A percentile compares a stretch with the other conserved stretches of the same genome.
Evolutionary conservation across 2,329 filamentous ascomycete species (phyloP).

Genomic region (Grosmannia serpens): DNA sequence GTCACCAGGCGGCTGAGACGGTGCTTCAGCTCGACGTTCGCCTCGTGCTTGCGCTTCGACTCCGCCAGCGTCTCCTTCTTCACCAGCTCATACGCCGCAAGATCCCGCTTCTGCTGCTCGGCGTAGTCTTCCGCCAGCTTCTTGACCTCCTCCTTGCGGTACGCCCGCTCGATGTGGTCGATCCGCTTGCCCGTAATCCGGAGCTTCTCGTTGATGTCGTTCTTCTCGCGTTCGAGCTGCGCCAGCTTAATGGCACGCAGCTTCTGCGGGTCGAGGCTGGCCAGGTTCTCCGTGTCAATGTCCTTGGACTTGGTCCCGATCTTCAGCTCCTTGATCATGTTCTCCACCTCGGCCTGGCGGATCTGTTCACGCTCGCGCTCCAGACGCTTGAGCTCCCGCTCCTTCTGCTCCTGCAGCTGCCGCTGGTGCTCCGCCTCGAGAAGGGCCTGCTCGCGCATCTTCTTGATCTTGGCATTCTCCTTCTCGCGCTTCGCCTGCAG

Average conservation of each 20-base stretch:
- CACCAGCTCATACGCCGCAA: slow-evolving; percentile 66
- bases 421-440: slow-evolving; percentile 84
- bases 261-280: slow-evolving; percentile 77
- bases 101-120: slow-evolving; percentile 65
- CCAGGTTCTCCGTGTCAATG: slow-evolving; percentile 70
- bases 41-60: slow-evolving; percentile 78
- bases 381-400: slow-evolving; percentile 76
- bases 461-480: slow-evolving; percentile 82
- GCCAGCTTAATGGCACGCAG: slow-evolving; percentile 91
- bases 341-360: slow-evolving; percentile 86
- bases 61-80: slow-evolving; percentile 71
- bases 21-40: slow-evolving; percentile 87
- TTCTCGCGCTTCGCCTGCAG: slow-evolving; percentile 80
- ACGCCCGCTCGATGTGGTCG: slow-evolving; percentile 93
- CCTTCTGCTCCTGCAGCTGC: slow-evolving; percentile 82
- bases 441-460: slow-evolving; percentile 73
- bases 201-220: slow-evolving; percentile 82
- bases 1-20: slow-evolving; percentile 75
- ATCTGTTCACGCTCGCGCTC: slow-evolving; percentile 83
- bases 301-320: slow-evolving; percentile 64
- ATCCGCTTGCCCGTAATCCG: slow-evolving; percentile 89
- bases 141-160: slow-evolving; percentile 91
- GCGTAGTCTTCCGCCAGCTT: slow-evolving; percentile 81
- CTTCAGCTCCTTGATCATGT: slow-evolving; percentile 84
- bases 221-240: slow-evolving; percentile 96